phyloP scores from a whole-genome alignment of 78 protist species.

The Acrasis kona region DNA sequence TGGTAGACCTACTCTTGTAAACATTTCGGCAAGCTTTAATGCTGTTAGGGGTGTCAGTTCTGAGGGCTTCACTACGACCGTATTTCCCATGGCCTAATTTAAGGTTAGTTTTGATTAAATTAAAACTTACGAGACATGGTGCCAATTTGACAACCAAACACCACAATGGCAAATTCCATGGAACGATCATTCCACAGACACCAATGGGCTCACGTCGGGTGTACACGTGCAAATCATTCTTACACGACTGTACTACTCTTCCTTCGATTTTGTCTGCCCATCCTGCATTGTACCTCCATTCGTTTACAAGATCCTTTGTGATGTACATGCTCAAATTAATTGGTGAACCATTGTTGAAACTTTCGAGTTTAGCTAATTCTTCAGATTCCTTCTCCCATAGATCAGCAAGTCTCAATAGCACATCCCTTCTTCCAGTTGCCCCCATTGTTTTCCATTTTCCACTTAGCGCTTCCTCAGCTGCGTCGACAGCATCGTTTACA shows the following conservation, averaged over 20 bases:
- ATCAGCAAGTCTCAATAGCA: constrained; percentile 45
- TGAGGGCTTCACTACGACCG: constrained; percentile 73
- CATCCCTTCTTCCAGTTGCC: background rate
- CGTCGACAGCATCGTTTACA: constrained; percentile 55
- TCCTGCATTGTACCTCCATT: constrained; percentile 61
- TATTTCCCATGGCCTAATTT: constrained; percentile 74
- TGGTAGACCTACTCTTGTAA: constrained; percentile 79
- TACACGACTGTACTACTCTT: constrained; percentile 10
- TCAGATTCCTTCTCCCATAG: constrained; percentile 37
- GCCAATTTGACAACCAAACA: constrained; percentile 42
- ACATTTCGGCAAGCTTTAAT: constrained; percentile 44
- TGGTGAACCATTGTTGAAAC: constrained; percentile 54
- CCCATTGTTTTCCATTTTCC: constrained; percentile 11
- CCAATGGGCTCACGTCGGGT: constrained; percentile 48
- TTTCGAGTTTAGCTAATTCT: constrained; percentile 33
- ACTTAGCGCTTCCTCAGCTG: constrained; percentile 46
- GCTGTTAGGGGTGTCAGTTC: constrained; percentile 82
- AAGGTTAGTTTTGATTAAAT: too few species aligned
- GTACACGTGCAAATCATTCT: constrained; percentile 3
- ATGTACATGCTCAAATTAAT: constrained; percentile 2
- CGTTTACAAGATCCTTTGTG: constrained; percentile 14
- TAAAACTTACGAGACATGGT: constrained; percentile 82
- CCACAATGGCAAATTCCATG: constrained; percentile 46
- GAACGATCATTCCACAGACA: constrained; percentile 42
- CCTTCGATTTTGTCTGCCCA: constrained; percentile 58